Evolutionary conservation across 2,329 filamentous ascomycete species (phyloP).

Genomic region (Diaporthe vaccinii): DNA sequence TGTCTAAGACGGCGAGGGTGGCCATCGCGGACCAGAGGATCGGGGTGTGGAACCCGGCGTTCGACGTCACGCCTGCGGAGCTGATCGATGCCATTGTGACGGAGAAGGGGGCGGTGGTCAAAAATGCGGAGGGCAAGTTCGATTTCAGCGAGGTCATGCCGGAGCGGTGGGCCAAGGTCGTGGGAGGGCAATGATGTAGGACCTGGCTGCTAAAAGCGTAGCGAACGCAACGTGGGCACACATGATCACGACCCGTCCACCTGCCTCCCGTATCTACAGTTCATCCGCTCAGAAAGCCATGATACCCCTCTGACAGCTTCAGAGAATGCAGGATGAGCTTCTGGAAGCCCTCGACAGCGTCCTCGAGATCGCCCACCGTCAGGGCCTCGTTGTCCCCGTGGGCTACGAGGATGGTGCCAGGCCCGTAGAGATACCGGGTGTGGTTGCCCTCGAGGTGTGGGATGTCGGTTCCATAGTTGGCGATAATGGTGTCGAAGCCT

Average conservation of each 20-base stretch:
- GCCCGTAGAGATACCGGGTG: constrained; percentile 76
- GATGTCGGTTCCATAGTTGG: constrained; percentile 96
- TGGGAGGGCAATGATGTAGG: constrained; percentile 40
- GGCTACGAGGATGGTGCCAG: constrained; percentile 85
- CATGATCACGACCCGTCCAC: background rate
- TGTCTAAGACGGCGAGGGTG: constrained; percentile 75
- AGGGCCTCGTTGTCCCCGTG: constrained; percentile 88
- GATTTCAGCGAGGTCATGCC: constrained; percentile 70
- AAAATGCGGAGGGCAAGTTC: constrained; percentile 79
- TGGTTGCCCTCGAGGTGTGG: constrained; percentile 80
- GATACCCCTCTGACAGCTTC: constrained; percentile 42
- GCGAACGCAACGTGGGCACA: background rate
- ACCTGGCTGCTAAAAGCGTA: background rate
- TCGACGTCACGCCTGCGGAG: constrained; percentile 91
- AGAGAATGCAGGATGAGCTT: constrained; percentile 73
- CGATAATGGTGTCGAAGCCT: constrained; percentile 85
- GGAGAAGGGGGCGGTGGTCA: constrained; percentile 88
- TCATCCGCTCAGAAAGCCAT: too few species aligned
- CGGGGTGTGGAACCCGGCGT: constrained; percentile 95
- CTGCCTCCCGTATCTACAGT: background rate
- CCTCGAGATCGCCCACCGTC: constrained; percentile 80
- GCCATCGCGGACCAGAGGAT: constrained; percentile 85
- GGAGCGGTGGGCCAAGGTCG: constrained; percentile 63
- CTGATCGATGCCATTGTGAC: constrained; percentile 96
- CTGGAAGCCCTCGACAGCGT: constrained; percentile 84